Conservation (phyloP, 257 asterid species). For the Echites panduratus region DNA sequence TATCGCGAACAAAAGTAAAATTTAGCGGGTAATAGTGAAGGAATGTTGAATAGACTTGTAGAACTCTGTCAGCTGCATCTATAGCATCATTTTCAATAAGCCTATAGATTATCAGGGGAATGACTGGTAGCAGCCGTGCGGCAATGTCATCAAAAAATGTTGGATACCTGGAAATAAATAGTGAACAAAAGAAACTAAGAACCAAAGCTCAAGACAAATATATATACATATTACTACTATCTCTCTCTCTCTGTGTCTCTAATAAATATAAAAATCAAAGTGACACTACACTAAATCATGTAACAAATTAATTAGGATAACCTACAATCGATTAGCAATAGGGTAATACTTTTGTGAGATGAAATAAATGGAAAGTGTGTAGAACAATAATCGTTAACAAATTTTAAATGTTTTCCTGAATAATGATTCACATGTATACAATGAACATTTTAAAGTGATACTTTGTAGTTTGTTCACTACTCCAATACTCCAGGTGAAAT, state of each 20-base stretch:
- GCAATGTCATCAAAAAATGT: conserved; percentile 95
- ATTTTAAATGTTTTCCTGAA: not conserved
- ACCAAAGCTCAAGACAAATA: not conserved
- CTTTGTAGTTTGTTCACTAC: not conserved
- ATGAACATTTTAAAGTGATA: not conserved
- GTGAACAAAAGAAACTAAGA: not conserved
- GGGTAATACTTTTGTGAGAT: not conserved
- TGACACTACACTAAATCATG: not conserved
- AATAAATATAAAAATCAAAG: not conserved
- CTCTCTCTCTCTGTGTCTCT: not conserved
- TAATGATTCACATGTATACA: not conserved
- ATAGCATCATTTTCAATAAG: conserved; percentile 82
- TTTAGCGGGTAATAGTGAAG: conserved; percentile 86
- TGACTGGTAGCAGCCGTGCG: conserved; percentile 89
- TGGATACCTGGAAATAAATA: conserved; percentile 58
- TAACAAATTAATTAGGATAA: not conserved
- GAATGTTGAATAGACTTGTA: conserved; percentile 70
- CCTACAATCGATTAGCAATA: not conserved
- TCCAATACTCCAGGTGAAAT: not conserved
- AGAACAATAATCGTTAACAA: not conserved
- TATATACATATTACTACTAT: not conserved
- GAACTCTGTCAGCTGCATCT: conserved; percentile 92
- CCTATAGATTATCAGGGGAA: conserved; percentile 81
- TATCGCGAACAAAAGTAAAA: conserved; percentile 94
- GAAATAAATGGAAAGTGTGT: not conserved